Conservation (phyloP, 1,284 basidiomycete genomes). For the Termitomyces sp. region DNA sequence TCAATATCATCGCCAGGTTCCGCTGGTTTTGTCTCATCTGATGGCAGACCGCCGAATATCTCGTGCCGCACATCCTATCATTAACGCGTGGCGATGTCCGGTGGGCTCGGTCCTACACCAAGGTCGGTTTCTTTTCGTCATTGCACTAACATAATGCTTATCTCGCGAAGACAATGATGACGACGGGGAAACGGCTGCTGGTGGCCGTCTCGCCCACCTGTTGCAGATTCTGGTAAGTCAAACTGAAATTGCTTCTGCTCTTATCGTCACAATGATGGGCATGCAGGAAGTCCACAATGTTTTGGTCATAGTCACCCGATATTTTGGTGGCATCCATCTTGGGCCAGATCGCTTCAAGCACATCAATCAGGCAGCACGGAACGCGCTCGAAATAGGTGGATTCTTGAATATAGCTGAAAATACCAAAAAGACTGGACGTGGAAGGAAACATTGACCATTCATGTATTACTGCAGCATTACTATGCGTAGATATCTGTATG, state of each 20-base stretch:
- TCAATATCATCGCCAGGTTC: constrained; percentile 44
- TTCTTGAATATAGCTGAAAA: constrained; percentile 51
- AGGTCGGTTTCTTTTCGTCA: constrained; percentile 36
- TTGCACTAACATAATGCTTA: neutral
- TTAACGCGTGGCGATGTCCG: constrained; percentile 84
- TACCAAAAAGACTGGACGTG: constrained; percentile 21
- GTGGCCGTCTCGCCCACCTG: constrained; percentile 80
- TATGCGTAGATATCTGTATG: neutral
- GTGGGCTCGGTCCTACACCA: constrained; percentile 65
- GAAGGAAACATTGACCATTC: constrained; percentile 13
- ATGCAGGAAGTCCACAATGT: constrained; percentile 73
- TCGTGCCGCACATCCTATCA: constrained; percentile 83
- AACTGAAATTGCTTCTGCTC: neutral
- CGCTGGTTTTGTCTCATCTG: constrained; percentile 66
- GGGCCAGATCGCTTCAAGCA: constrained; percentile 91
- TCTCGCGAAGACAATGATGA: constrained; percentile 78
- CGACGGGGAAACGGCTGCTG: constrained; percentile 89
- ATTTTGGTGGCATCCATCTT: constrained; percentile 77
- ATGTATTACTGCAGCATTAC: neutral
- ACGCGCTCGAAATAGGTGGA: constrained; percentile 79
- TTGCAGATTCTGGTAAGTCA: constrained; percentile 75
- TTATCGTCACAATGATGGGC: neutral
- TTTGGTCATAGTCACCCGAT: constrained; percentile 78
- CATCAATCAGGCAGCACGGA: constrained; percentile 85
- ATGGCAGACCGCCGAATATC: constrained; percentile 70